A percentile compares a stretch with the other conserved stretches of the same genome.
These are phyloP conservation scores for Macrophomina tecta DNA, from an alignment of 2,329 filamentous ascomycete species.

Conservation along the genomic window DNA sequence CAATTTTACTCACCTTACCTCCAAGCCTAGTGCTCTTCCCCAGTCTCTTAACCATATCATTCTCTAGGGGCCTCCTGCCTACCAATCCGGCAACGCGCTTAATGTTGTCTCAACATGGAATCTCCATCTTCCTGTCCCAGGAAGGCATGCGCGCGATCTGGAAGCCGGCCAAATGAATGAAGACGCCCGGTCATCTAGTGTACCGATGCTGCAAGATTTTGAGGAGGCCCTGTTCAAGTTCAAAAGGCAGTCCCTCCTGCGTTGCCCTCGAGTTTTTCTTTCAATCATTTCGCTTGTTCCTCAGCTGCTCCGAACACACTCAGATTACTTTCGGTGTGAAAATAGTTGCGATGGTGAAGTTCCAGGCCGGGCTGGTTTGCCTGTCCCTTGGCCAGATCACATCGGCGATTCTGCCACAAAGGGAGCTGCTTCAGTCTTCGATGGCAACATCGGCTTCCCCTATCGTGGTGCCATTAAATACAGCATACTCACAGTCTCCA, in stretches of 20 bases:
- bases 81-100: background rate
- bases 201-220: background rate
- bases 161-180: background rate
- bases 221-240: background rate
- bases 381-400: background rate
- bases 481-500: too few relatives aligned
- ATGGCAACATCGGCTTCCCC: too few relatives aligned
- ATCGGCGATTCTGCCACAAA: background rate
- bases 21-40: background rate
- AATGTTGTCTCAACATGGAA: slow-evolving; percentile 4
- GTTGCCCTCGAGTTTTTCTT: background rate
- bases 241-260: slow-evolving; percentile 3
- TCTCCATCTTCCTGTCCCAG: background rate
- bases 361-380: background rate
- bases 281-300: background rate
- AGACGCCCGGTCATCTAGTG: background rate
- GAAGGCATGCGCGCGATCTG: background rate
- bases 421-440: background rate
- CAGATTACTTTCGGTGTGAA: background rate
- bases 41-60: background rate
- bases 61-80: background rate
- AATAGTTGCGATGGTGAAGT: background rate
- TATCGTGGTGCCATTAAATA: too few relatives aligned
- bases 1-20: background rate
- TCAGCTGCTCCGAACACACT: background rate